These are phyloP conservation scores for Gamarada debralockiae DNA, from an alignment of 495 filamentous ascomycete genomes.

Conservation along the genomic window DNA sequence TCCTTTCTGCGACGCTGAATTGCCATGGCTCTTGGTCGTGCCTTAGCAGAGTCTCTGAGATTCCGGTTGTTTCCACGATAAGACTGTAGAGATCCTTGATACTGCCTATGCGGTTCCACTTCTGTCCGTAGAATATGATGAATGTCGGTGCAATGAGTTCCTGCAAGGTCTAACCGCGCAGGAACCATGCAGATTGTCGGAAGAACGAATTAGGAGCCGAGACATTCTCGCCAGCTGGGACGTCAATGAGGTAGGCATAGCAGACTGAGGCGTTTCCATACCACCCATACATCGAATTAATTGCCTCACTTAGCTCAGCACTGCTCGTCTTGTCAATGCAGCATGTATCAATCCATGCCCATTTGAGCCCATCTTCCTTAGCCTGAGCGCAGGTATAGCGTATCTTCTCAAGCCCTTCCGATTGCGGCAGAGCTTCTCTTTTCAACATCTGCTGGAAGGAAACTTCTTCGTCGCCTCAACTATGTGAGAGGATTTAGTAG, in stretches of 20 bases:
- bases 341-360: constrained; percentile 38
- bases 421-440: constrained; percentile 17
- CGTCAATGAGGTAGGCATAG: constrained; percentile 31
- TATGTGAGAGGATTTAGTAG: constrained; percentile 25
- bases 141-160: constrained; percentile 27
- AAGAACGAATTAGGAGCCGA: background rate
- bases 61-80: no score
- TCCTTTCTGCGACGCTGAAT: constrained; percentile 20
- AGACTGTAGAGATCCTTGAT: no score
- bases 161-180: constrained; percentile 31
- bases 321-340: no score
- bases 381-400: constrained; percentile 23
- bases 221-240: background rate
- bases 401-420: constrained; percentile 24
- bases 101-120: no score
- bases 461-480: constrained; percentile 23
- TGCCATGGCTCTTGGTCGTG: background rate
- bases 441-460: constrained; percentile 16
- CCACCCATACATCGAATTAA: constrained; percentile 31
- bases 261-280: constrained; percentile 27
- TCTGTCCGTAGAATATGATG: constrained; percentile 7
- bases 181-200: background rate
- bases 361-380: constrained; percentile 20
- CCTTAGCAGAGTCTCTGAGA: background rate
- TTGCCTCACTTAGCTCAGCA: constrained; percentile 24